A percentile compares a stretch with the other conserved stretches of the same genome.
Conservation (phyloP, 371 early-diverging fungal species). For the Lichtheimia ramosa region DNA sequence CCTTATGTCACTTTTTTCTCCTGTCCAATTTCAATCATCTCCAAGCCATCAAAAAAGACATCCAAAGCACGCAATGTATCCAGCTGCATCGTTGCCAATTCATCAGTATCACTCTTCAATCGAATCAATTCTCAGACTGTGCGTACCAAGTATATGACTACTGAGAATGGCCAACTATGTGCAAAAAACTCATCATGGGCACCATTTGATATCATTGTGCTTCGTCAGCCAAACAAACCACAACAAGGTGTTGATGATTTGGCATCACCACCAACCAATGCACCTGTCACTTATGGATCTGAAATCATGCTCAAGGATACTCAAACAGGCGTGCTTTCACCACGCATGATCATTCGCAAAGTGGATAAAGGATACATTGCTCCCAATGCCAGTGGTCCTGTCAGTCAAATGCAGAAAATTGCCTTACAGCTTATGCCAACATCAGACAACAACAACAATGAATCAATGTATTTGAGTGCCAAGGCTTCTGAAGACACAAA, state of each 20-base stretch:
- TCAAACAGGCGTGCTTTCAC: constrained; percentile 64
- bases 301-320: constrained; percentile 73
- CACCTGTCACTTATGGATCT: constrained; percentile 74
- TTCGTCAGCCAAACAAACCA: constrained; percentile 40
- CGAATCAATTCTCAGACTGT: constrained; percentile 90
- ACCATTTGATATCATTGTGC: constrained; percentile 70
- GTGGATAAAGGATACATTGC: constrained; percentile 76
- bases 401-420: constrained; percentile 88
- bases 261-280: constrained; percentile 6
- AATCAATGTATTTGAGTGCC: constrained; percentile 42
- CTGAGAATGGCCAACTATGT: constrained; percentile 54
- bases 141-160: constrained; percentile 79
- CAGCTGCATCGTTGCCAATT: constrained; percentile 71
- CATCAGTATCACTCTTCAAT: constrained; percentile 72
- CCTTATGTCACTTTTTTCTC: constrained; percentile 67
- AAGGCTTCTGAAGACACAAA: constrained; percentile 4
- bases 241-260: background rate
- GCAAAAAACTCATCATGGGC: constrained; percentile 82
- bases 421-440: constrained; percentile 60
- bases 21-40: constrained; percentile 75
- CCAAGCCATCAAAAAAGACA: constrained; percentile 87
- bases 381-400: constrained; percentile 64
- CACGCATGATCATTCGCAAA: constrained; percentile 75
- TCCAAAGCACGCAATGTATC: constrained; percentile 78
- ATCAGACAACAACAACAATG: constrained; percentile 1